A percentile compares a stretch with the other conserved stretches of the same genome.
Conservation (phyloP, 1,284 basidiomycete genomes). For the Cutaneotrichosporon cavernicola region DNA sequence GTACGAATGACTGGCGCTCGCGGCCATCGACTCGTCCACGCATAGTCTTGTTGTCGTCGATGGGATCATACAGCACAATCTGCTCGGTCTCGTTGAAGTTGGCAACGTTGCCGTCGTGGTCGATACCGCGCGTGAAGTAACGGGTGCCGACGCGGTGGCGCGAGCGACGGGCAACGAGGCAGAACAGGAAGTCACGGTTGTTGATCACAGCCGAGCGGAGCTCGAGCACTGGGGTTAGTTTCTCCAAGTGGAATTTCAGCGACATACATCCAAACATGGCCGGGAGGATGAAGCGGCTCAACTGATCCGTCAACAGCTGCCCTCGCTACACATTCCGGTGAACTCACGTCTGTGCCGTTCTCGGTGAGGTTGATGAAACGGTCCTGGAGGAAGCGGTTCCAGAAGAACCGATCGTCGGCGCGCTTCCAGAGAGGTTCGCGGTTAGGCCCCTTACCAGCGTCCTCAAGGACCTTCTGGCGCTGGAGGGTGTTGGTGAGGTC, state of each 20-base stretch:
- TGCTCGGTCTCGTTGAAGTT: conserved; percentile 97
- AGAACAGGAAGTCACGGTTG: conserved; percentile 75
- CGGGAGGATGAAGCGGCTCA: conserved; percentile 84
- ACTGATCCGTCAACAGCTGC: conserved; percentile 54
- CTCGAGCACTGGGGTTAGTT: conserved; percentile 69
- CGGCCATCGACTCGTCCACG: conserved; percentile 55
- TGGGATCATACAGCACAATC: conserved; percentile 72
- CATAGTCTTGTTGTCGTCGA: conserved; percentile 48
- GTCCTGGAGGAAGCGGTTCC: conserved; percentile 73
- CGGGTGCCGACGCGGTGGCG: conserved; percentile 93
- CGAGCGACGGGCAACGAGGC: conserved; percentile 87
- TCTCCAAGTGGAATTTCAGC: neutral
- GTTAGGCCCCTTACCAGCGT: conserved; percentile 66
- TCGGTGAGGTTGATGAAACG: conserved; percentile 53
- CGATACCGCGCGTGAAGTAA: conserved; percentile 93
- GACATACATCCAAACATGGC: conserved; percentile 83
- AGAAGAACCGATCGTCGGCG: conserved; percentile 96
- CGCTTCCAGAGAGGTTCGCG: conserved; percentile 51
- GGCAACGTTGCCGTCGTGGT: conserved; percentile 64
- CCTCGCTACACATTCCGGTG: neutral
- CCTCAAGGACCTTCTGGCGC: conserved; percentile 66
- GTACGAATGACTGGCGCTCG: conserved; percentile 73
- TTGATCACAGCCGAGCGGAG: conserved; percentile 75
- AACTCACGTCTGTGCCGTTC: conserved; percentile 46
- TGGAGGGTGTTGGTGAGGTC: conserved; percentile 88